Evolutionary conservation across 495 filamentous ascomycete genomes (phyloP).

Genomic region (Penicillium herquei): DNA sequence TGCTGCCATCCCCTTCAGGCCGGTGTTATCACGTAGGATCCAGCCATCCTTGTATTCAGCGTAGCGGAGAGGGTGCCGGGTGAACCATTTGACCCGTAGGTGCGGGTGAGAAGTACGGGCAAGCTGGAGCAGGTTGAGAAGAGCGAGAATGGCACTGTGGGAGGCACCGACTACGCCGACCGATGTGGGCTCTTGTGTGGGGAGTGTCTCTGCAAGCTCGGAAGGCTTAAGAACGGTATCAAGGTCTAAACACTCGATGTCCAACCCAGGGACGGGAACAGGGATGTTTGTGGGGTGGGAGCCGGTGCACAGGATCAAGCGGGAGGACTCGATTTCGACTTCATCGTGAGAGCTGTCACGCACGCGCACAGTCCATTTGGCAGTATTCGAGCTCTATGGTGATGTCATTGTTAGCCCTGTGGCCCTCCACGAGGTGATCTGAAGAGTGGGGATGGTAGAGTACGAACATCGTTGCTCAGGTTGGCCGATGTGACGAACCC

Average conservation of each 20-base stretch:
- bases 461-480: constrained; percentile 26
- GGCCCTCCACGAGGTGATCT: too few relatives aligned
- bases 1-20: constrained; percentile 58
- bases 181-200: constrained; percentile 32
- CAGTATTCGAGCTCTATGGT: constrained; percentile 14
- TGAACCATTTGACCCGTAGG: constrained; percentile 60
- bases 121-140: constrained; percentile 57
- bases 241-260: constrained; percentile 46
- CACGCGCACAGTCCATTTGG: constrained; percentile 46
- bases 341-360: constrained; percentile 25
- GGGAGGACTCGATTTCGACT: constrained; percentile 34
- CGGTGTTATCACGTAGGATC: constrained; percentile 63
- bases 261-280: constrained; percentile 30
- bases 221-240: constrained; percentile 57
- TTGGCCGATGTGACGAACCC: constrained; percentile 44
- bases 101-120: constrained; percentile 46
- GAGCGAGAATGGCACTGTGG: constrained; percentile 60
- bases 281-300: constrained; percentile 48
- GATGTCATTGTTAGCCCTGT: constrained; percentile 10
- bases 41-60: constrained; percentile 60
- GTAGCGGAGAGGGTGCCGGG: constrained; percentile 57
- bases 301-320: constrained; percentile 60
- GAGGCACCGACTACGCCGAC: constrained; percentile 59
- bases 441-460: too few relatives aligned
- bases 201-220: constrained; percentile 41